Evolutionary conservation across 305 asterid species (phyloP), one percentile per base, ranked within the genome.

Genomic region (Ajuga reptans): DNA sequence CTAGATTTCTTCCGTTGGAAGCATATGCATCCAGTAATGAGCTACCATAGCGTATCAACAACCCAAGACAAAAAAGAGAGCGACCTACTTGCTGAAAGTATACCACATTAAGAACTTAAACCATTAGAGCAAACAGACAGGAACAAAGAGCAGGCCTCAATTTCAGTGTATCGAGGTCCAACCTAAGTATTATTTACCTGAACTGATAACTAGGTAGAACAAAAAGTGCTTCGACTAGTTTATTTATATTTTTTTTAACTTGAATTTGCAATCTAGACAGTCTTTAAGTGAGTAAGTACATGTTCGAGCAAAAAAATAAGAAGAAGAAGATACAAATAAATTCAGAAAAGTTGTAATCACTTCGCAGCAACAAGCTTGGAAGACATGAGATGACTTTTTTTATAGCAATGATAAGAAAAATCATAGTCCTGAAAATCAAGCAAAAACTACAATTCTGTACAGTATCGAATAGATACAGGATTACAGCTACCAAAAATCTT

Each of bases 61-160:
- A 79, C 77, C 99, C 99, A 83, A 94, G 84, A 81, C 99, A 94
- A 82, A 94, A 94, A 77, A 94, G 98, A 73, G 97, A 94, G 31
- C 99, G 87, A 36, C 96, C 96, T 66, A 94, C 89, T 89, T 87
- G 98, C 97, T 94, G 90, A 78, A 77, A 85, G 34, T 11, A 65
- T 17, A 75, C 33, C 60, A 24, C 42, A 9, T 37, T 4, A 34
- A 17, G 18, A 49, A 49, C 66, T 37, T 63, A 66, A 63, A 71
- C 50, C 33, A 52, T 24, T 50, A 66, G 29, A 58, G 61, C 27
- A 46, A 72, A 63, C 36, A 18, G 46, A 58, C 41, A 49, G 33
- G 29, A 58, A 61, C 0, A 33, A 15, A 17, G 69, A 37, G 50
- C 61, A 33, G 57, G 39, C 57, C 61, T 18, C 45, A 70, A 71